Percentiles rank a stretch among this genome's conserved stretches.
Evolutionary conservation across 257 asterid genomes (phyloP).

Genomic region (Osmanthus fragrans): DNA sequence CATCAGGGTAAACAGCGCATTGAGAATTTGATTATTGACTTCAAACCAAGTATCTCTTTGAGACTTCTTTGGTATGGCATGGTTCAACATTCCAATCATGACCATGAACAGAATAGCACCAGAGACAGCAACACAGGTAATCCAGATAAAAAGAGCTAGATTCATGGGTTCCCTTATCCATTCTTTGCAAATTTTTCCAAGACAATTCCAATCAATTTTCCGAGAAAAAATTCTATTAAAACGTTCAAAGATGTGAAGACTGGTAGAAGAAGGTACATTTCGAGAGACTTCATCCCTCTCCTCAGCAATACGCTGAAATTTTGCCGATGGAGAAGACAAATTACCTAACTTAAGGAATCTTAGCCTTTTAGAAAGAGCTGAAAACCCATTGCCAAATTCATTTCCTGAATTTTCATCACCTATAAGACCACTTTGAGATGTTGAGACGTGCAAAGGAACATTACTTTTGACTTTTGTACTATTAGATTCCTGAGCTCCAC

Average conservation of each 20-base stretch:
- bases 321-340: constrained; percentile 63
- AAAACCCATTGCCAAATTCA: constrained; percentile 16
- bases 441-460: constrained; percentile 45
- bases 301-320: constrained; percentile 63
- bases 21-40: constrained; percentile 86
- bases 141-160: constrained; percentile 76
- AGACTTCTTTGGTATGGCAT: constrained; percentile 65
- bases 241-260: constrained; percentile 72
- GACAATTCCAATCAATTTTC: constrained; percentile 56
- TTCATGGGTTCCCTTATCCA: constrained; percentile 79
- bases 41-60: constrained; percentile 83
- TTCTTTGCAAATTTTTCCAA: constrained; percentile 55
- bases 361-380: constrained; percentile 44
- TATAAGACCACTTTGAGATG: constrained; percentile 63
- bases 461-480: constrained; percentile 32
- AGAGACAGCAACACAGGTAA: constrained; percentile 65
- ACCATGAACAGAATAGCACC: constrained; percentile 91
- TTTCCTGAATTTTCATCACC: constrained; percentile 38
- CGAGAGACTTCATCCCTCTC: constrained; percentile 73
- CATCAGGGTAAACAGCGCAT: constrained; percentile 85
- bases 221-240: constrained; percentile 47
- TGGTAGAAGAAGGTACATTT: constrained; percentile 62
- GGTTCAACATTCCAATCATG: constrained; percentile 88
- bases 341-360: constrained; percentile 53
- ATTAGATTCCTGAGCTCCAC: constrained; percentile 42